Percentiles rank a stretch among this genome's conserved stretches.
Conservation (phyloP, 768 basidiomycete genomes). For the Collybia mongolica region DNA sequence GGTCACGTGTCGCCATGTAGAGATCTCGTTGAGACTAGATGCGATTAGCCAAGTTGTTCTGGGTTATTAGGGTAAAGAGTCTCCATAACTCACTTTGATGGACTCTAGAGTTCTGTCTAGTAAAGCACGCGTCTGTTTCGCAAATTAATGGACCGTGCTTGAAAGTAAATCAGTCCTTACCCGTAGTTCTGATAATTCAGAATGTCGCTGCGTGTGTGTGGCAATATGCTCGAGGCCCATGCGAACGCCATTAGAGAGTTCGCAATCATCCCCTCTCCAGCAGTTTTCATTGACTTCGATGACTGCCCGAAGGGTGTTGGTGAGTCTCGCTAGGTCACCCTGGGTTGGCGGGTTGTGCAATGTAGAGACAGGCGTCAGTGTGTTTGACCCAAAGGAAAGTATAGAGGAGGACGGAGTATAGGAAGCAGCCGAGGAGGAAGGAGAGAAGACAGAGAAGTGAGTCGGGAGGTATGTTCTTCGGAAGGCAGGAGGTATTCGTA, state of each 20-base stretch:
- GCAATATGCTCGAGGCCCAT: slow-evolving; percentile 69
- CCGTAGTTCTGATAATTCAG: slow-evolving; percentile 72
- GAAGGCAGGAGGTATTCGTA: slow-evolving; percentile 68
- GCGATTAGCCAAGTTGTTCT: background rate
- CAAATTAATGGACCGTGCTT: background rate
- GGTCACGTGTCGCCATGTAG: slow-evolving; percentile 83
- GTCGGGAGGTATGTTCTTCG: slow-evolving; percentile 63
- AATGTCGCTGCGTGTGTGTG: slow-evolving; percentile 64
- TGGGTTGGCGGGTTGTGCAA: slow-evolving; percentile 35
- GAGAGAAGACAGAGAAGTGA: slow-evolving; percentile 60
- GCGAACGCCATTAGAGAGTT: slow-evolving; percentile 75
- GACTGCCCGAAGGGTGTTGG: slow-evolving; percentile 77
- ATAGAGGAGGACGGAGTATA: slow-evolving; percentile 29
- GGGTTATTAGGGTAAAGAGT: background rate
- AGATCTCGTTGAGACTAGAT: slow-evolving; percentile 76
- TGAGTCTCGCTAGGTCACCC: slow-evolving; percentile 82
- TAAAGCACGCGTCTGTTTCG: slow-evolving; percentile 54
- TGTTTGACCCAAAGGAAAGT: slow-evolving; percentile 31
- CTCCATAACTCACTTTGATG: slow-evolving; percentile 54
- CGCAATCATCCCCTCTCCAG: slow-evolving; percentile 84
- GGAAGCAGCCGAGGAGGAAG: slow-evolving; percentile 31
- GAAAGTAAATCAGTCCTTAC: slow-evolving; percentile 38
- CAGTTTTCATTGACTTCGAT: slow-evolving; percentile 78
- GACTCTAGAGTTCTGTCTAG: slow-evolving; percentile 72
- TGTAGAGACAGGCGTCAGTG: slow-evolving; percentile 9